Percentiles rank a stretch among this genome's conserved stretches.
Evolutionary conservation across 2,329 filamentous ascomycete genomes (phyloP).

Genomic region (Malbranchea zuffiana): DNA sequence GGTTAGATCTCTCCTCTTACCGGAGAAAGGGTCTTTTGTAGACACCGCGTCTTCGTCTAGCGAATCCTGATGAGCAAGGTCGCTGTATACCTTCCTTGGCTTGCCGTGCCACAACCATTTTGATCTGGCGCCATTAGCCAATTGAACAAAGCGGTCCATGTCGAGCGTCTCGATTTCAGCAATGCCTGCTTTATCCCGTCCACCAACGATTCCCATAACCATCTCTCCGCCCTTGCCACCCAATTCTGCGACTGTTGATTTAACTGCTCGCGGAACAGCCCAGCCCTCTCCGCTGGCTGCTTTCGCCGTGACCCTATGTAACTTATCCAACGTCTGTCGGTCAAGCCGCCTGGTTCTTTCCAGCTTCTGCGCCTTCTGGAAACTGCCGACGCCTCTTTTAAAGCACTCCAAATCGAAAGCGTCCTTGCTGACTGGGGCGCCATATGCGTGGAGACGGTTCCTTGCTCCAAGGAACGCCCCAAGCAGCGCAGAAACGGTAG

Average conservation of each 20-base stretch:
- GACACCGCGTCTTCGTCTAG: constrained; percentile 34
- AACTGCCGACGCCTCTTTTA: constrained; percentile 73
- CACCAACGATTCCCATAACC: constrained; percentile 85
- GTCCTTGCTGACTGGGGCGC: constrained; percentile 78
- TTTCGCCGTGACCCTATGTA: constrained; percentile 79
- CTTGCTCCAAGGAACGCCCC: constrained; percentile 82
- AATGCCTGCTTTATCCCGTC: constrained; percentile 77
- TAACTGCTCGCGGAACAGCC: constrained; percentile 87
- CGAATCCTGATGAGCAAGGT: constrained; percentile 23
- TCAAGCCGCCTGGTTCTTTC: constrained; percentile 69
- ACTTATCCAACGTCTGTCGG: constrained; percentile 64
- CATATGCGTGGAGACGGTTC: constrained; percentile 75
- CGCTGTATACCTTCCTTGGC: constrained; percentile 50
- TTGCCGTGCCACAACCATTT: constrained; percentile 97
- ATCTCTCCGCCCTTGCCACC: constrained; percentile 90
- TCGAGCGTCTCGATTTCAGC: constrained; percentile 88
- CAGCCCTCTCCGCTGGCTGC: constrained; percentile 81
- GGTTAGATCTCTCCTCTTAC: constrained; percentile 29
- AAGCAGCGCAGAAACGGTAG: constrained; percentile 76
- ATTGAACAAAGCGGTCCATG: constrained; percentile 67
- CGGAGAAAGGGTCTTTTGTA: constrained; percentile 36
- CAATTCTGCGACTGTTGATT: constrained; percentile 86
- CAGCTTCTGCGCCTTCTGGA: constrained; percentile 81
- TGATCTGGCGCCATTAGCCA: constrained; percentile 68
- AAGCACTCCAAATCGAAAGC: constrained; percentile 75